These are phyloP conservation scores for Ustilago trichophora DNA, from an alignment of 1,284 basidiomycete genomes.

Conservation along the genomic window DNA sequence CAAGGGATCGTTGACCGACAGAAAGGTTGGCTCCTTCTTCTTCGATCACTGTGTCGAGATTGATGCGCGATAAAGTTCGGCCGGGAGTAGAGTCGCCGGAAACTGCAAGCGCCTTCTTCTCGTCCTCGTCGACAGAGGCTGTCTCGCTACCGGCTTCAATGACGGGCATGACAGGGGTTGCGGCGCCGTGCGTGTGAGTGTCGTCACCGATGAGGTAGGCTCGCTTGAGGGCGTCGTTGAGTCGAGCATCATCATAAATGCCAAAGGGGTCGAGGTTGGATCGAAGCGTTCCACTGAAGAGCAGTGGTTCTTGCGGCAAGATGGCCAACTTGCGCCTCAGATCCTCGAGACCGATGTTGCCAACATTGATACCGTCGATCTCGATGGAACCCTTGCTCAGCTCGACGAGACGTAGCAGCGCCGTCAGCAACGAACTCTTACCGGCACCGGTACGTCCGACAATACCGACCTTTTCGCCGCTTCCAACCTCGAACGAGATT, in stretches of 20 bases:
- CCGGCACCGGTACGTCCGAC: constrained; percentile 71
- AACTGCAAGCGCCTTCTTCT: constrained; percentile 19
- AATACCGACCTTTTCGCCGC: constrained; percentile 71
- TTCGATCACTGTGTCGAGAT: constrained; percentile 62
- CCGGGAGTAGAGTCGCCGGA: constrained; percentile 25
- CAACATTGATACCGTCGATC: constrained; percentile 75
- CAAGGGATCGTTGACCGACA: constrained; percentile 66
- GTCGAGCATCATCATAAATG: constrained; percentile 64
- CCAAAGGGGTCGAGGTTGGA: constrained; percentile 67
- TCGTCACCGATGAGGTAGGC: constrained; percentile 61
- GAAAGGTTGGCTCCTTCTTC: constrained; percentile 65
- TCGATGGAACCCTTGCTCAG: constrained; percentile 73
- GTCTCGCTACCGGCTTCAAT: constrained; percentile 17
- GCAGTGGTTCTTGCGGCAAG: constrained; percentile 64
- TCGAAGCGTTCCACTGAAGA: constrained; percentile 67
- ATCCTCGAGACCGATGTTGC: constrained; percentile 69
- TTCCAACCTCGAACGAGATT: constrained; percentile 67
- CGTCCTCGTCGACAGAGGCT: constrained; percentile 24
- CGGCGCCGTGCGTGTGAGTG: constrained; percentile 39
- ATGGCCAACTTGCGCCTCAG: constrained; percentile 59
- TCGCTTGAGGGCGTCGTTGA: constrained; percentile 66
- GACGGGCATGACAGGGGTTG: constrained; percentile 24
- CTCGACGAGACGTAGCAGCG: constrained; percentile 78
- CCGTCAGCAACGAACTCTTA: constrained; percentile 78
- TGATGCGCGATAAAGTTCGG: constrained; percentile 50